Percentiles rank a stretch among this genome's conserved stretches.
Conservation (phyloP, 768 basidiomycete genomes). For the Phanerochaete carnosa region DNA sequence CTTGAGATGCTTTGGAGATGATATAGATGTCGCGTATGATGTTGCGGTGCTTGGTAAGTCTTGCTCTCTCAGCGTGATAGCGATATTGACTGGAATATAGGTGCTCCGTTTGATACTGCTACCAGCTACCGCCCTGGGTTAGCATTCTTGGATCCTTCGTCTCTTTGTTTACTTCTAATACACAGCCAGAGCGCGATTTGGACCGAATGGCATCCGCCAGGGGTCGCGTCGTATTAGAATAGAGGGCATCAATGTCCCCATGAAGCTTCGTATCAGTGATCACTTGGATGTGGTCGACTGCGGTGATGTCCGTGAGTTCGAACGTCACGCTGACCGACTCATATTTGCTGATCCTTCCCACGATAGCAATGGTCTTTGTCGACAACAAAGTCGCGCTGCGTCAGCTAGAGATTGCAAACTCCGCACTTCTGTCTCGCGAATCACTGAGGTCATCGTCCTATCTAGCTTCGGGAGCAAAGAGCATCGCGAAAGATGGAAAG, state of each 20-base stretch:
- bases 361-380: slow-evolving; percentile 21
- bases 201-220: slow-evolving; percentile 31
- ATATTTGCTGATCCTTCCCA: neutral
- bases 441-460: slow-evolving; percentile 13
- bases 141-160: neutral
- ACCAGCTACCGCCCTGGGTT: slow-evolving; percentile 31
- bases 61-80: neutral
- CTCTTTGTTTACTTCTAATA: neutral
- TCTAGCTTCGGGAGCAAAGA: slow-evolving; percentile 2
- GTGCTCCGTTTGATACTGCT: slow-evolving; percentile 31
- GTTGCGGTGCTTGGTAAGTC: slow-evolving; percentile 26
- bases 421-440: slow-evolving; percentile 16
- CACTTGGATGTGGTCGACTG: slow-evolving; percentile 28
- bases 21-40: slow-evolving; percentile 22
- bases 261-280: slow-evolving; percentile 25
- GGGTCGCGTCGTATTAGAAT: slow-evolving; percentile 27
- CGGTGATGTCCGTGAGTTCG: slow-evolving; percentile 27
- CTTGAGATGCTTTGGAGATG: slow-evolving; percentile 26
- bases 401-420: slow-evolving; percentile 30
- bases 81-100: neutral
- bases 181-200: slow-evolving; percentile 25
- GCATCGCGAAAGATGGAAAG: slow-evolving; percentile 30
- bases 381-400: slow-evolving; percentile 31
- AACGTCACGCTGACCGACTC: neutral
- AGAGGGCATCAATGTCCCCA: slow-evolving; percentile 28